Evolutionary conservation across 495 filamentous ascomycete species (phyloP), one percentile per base, ranked within the genome.

Genomic region (Hyaloscypha hepaticicola): DNA sequence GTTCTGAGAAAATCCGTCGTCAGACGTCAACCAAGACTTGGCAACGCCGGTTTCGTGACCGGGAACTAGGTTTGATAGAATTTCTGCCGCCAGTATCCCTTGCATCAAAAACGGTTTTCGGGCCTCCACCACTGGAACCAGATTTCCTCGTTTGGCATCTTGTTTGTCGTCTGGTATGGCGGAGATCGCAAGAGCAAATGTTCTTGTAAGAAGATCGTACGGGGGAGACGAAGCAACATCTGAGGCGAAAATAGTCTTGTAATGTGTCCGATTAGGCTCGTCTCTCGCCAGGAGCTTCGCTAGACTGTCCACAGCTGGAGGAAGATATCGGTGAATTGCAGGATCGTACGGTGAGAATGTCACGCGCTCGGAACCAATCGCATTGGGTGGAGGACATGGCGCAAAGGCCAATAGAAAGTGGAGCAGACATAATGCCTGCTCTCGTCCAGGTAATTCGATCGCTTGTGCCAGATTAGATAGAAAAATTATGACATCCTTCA

Each of bases 261-360:
- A 97, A 64, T 88, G 88, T 4, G 85, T 87, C 60, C 95, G 81
- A 70, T 98, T 99, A 1, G 95, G 93, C 63, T 97, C 93, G 74
- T 97, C 95, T 53, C 93, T 85, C 1, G 94, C 94, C 27, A 99
- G 83, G 14, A 99, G 80, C 72, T 98, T 98, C 14, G 95, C 95
- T 5, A 98, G 79, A 62, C 87, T 87, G 75, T 99, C 95, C 24
- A 96, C 85, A 11, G 95, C 95, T 29, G 90, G 83, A 0, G 95
- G 93, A 1, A 96, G 89, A 73, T 96, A 97, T 66, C 88, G 89
- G 73, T 99, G 94, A 28, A 93, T 74, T 2, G 82, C 74, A 6
- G 95, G 90, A 45, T 91, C 87, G 72, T 92, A 98, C 3, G 88
- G 74, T 1, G 92, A 79, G 74, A 98, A 99, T 75, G 86, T 88